Evolutionary conservation across 768 basidiomycete genomes (phyloP), one percentile per base, ranked within the genome.

Genomic region (Chlorophyllum brunneum): DNA sequence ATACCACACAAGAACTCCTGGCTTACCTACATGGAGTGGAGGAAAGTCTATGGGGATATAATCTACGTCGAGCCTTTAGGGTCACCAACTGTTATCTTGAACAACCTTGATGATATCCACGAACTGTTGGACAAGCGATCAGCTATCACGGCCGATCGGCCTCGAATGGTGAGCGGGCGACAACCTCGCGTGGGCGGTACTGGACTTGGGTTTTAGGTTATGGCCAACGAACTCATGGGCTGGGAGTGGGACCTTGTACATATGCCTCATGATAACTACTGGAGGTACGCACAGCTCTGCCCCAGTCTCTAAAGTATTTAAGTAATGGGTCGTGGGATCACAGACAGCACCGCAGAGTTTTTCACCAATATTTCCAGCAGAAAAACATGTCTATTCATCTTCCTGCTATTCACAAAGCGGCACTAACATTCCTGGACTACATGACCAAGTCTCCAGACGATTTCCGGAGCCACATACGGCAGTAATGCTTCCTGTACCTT

Each of bases 71-170:
- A 66, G 20, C 56, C 70, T 11, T 61, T 72, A 20, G 74, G 73
- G 16, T 60, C 67, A 18, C 60, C 62, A 0, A 64, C 73, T 30
- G 59, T 78, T 23, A 56, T 77, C 18, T 62, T 78, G 36, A 77
- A 71, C 54, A 73, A 74, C 1, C 57, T 65, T 42, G 63, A 70
- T 20, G 65, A 70, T 8, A 65, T 67, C 7, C 64, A 57, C 18
- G 75, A 78, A n/a, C 62, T 79, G 16, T 65, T 79, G 15, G 74
- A 78, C 26, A 70, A 68, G 29, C 68, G 74, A 5, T 76, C 76
- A 5, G 60, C 66, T 46, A 72, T 70, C 27, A 77, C 76, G 56
- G 74, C 77, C 3, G 76, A 76, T 54, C 63, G 77, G 2, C 73
- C 73, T 2, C 56, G 65, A 48, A 61, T 65, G 61, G 62, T 65